phyloP scores from a whole-genome alignment of 2,329 filamentous ascomycete genomes.

The Amphichorda felina region DNA sequence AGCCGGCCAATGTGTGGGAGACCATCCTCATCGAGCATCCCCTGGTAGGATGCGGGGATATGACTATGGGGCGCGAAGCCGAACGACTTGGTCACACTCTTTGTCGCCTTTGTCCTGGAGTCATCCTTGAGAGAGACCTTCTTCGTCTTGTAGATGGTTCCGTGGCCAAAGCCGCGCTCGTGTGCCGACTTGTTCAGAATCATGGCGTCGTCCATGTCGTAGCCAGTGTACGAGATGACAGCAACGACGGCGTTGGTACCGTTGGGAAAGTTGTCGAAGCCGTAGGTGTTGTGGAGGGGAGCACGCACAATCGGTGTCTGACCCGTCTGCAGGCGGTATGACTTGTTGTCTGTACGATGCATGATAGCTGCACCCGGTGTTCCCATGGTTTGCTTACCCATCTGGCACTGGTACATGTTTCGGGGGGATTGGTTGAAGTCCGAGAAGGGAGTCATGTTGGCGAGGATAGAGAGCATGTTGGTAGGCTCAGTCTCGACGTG shows the following conservation, averaged over 20 bases:
- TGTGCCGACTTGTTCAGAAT: slow-evolving; percentile 96
- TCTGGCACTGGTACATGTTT: slow-evolving; percentile 99
- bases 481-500: slow-evolving; percentile 93
- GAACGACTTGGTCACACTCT: slow-evolving; percentile 70
- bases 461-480: slow-evolving; percentile 92
- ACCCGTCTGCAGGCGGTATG: slow-evolving; percentile 86
- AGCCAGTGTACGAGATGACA: slow-evolving; percentile 96
- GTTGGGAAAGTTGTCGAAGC: slow-evolving; percentile 96
- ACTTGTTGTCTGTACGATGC: slow-evolving; percentile 93
- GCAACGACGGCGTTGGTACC: slow-evolving; percentile 92
- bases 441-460: slow-evolving; percentile 98
- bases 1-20: slow-evolving; percentile 69
- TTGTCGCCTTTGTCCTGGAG: slow-evolving; percentile 51
- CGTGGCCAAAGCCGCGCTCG: slow-evolving; percentile 90
- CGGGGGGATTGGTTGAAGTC: slow-evolving; percentile 97
- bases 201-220: slow-evolving; percentile 99
- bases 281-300: slow-evolving; percentile 90
- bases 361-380: slow-evolving; percentile 77
- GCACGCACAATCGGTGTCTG: slow-evolving; percentile 90
- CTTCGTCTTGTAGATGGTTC: slow-evolving; percentile 97
- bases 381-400: slow-evolving; percentile 99
- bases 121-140: slow-evolving; percentile 79
- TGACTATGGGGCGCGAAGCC: slow-evolving; percentile 75
- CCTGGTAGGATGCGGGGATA: slow-evolving; percentile 58
- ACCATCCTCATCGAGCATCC: slow-evolving; percentile 76